These are phyloP conservation scores for Pythium sp. DNA, from an alignment of 352 stramenopile genomes.

Conservation along the genomic window DNA sequence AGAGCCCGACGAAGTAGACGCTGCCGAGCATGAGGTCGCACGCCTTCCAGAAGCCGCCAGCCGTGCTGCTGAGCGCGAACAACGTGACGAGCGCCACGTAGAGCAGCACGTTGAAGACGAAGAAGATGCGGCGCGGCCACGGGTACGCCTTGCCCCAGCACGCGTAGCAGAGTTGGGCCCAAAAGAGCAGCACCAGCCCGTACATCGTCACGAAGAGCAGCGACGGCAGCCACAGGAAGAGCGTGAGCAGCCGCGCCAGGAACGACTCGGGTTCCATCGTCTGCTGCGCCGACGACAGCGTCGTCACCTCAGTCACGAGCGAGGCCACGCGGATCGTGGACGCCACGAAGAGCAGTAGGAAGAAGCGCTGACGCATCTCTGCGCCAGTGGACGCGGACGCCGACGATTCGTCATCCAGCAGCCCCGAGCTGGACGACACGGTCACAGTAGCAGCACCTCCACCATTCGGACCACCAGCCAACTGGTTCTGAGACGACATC, in stretches of 20 bases:
- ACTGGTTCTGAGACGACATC: conserved; percentile 19
- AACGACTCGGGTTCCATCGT: conserved; percentile 39
- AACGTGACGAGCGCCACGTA: conserved; percentile 59
- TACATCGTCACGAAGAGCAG: conserved; percentile 88
- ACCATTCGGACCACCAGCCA: neutral
- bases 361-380: conserved; percentile 77
- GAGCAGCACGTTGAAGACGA: conserved; percentile 71
- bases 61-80: conserved; percentile 40
- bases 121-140: conserved; percentile 73
- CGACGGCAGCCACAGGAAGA: conserved; percentile 75
- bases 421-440: conserved; percentile 28
- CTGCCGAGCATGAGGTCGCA: conserved; percentile 65
- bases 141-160: conserved; percentile 74
- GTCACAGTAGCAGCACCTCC: neutral
- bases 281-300: conserved; percentile 36
- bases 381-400: conserved; percentile 61
- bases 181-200: conserved; percentile 81
- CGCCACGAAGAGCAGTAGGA: conserved; percentile 68
- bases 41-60: conserved; percentile 56
- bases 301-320: conserved; percentile 57
- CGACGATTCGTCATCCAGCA: conserved; percentile 52
- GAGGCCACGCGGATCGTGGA: conserved; percentile 60
- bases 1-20: conserved; percentile 63
- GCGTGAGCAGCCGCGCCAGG: conserved; percentile 43
- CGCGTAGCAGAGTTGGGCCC: conserved; percentile 81